Evolutionary conservation across 306 rosid species (phyloP).

Genomic region (Sphenostylis stenocarpa): DNA sequence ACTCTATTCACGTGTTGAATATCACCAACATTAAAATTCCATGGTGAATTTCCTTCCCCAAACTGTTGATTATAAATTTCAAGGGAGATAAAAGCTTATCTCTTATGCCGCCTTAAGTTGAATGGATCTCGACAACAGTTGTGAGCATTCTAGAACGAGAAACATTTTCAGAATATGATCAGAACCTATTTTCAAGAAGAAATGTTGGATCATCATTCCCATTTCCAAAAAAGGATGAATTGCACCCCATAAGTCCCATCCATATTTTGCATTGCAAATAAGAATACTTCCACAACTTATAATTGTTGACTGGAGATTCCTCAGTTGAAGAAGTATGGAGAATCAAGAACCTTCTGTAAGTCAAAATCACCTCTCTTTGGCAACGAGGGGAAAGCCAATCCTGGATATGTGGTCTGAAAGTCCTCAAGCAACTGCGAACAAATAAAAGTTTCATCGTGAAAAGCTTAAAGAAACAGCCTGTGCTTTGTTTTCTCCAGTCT

Average conservation of each 20-base stretch:
- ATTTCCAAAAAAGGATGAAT: constrained; percentile 28
- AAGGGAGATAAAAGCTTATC: background rate
- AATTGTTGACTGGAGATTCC: background rate
- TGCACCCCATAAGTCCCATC: constrained; percentile 21
- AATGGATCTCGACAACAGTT: background rate
- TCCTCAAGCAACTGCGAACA: constrained; percentile 64
- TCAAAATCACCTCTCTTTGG: constrained; percentile 78
- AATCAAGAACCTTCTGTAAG: constrained; percentile 66
- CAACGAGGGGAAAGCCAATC: constrained; percentile 62
- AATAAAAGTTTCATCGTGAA: constrained; percentile 21
- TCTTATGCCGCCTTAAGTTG: background rate
- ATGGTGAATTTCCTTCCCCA: constrained; percentile 26
- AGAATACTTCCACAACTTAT: constrained; percentile 15
- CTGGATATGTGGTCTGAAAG: constrained; percentile 71
- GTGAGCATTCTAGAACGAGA: constrained; percentile 12
- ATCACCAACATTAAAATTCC: constrained; percentile 31
- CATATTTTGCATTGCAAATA: constrained; percentile 12
- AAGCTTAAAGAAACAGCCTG: constrained; percentile 1
- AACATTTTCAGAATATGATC: constrained; percentile 13
- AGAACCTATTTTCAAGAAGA: constrained; percentile 23
- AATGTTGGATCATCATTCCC: constrained; percentile 25
- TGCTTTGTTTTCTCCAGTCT: background rate
- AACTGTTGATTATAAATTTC: constrained; percentile 9
- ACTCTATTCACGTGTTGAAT: constrained; percentile 23
- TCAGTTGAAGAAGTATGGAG: constrained; percentile 85